Base-by-base conservation (phyloP, 2,329 filamentous ascomycete species). In the Ophiostoma ips region DNA sequence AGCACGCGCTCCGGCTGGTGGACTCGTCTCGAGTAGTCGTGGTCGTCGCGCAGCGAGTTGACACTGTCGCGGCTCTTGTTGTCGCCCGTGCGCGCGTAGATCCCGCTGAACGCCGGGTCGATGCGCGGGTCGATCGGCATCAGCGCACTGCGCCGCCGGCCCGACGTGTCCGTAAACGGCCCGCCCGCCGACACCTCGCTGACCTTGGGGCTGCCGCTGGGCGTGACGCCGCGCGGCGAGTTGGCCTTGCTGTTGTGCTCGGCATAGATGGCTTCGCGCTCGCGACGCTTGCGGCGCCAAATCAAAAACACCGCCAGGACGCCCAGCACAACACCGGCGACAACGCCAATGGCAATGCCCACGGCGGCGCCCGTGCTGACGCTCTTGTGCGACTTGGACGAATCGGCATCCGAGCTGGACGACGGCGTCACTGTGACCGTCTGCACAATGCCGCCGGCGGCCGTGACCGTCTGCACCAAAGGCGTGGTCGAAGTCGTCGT, bases 11-110 rank as follows among this genome's bases (percentile, higher is more conserved):
- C 52, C 10, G 72, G 70, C 40, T 71, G 66, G 46, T 73, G 73
- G 13, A 82, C 77, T 56, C 71, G 68, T 55, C 79, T 68, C 36
- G 78, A 81, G 59, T 83, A 83, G 56, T 83, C 79, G 52, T 79
- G 76, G 54, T 82, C 76, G 59, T 83, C 79, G 51, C 74, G 74
- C 5, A 83, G 64, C 1, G 78, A 81, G 56, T 76, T 76, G 59
- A 83, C 65, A 59, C 77, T 82, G 60, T 82, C 78, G 53, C 72
- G 72, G 57, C 77, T 81, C 60, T 73, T 74, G 57, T 72, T 79
- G 24, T 68, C 67, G 43, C 28, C 43, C 41, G 65, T 65, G 16
- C 73, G 68, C 40, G 67, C 65, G 60, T 81, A 82, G 12, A 80
- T 65, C 16, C 72, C 73, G 34, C 71, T 69, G 45, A 74, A 71